Evolutionary conservation across 192 early-diverging fungal genomes (phyloP).

Genomic region (Chytriomyces confervae): DNA sequence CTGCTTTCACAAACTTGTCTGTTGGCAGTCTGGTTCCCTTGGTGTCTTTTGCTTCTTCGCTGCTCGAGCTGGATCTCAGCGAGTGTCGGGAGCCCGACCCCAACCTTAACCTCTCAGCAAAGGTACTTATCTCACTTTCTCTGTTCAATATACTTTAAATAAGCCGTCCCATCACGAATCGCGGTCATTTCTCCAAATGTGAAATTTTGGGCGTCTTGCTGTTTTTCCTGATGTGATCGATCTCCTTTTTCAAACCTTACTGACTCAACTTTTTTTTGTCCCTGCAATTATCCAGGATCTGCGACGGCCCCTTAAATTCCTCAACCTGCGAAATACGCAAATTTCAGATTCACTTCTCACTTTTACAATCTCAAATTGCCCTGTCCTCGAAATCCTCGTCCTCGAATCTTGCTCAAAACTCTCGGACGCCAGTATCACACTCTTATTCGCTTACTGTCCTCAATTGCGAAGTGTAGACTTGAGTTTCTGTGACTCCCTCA

Average conservation of each 20-base stretch:
- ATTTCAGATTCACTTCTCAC: slow-evolving; percentile 51
- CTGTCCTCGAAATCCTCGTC: slow-evolving; percentile 50
- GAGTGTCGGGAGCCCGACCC: slow-evolving; percentile 47
- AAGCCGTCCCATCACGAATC: too few relatives aligned
- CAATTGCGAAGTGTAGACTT: slow-evolving; percentile 48
- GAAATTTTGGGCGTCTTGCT: neutral
- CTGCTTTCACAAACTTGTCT: slow-evolving; percentile 57
- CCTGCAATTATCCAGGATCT: slow-evolving; percentile 12
- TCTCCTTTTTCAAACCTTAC: neutral
- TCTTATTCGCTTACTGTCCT: slow-evolving; percentile 46
- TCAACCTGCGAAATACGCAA: slow-evolving; percentile 58
- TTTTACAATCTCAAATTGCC: slow-evolving; percentile 48
- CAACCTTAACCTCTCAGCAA: neutral
- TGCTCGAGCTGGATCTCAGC: slow-evolving; percentile 54
- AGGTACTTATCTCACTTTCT: slow-evolving; percentile 12
- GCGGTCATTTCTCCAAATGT: too few relatives aligned
- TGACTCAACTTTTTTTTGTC: neutral
- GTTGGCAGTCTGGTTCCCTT: slow-evolving; percentile 50
- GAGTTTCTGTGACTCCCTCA: slow-evolving; percentile 55
- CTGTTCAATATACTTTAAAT: neutral
- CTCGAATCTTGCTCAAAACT: slow-evolving; percentile 54
- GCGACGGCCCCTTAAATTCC: slow-evolving; percentile 44
- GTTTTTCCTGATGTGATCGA: neutral
- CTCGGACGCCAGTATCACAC: slow-evolving; percentile 51
- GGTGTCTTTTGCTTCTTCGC: slow-evolving; percentile 40